Base-by-base conservation (phyloP, 148 eudicot species). In the Dysphania ambrosioides region DNA sequence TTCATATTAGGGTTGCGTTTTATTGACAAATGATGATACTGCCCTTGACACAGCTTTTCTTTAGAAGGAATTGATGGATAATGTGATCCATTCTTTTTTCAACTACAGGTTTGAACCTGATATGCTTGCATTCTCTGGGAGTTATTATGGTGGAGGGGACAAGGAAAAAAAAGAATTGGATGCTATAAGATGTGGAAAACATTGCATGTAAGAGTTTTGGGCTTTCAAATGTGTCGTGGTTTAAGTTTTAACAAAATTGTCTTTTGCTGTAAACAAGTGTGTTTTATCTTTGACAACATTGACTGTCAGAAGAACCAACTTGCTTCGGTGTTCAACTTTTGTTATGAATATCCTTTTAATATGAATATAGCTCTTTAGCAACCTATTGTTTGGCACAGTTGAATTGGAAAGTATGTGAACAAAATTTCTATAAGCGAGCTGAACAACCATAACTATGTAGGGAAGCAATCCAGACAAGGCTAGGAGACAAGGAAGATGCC, bases 41-140 rank as follows among this genome's bases (percentile, higher is more conserved):
- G 15, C 38, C 19, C 34, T 27, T 72, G 66, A 29, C n/a, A 36
- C 4, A 41, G 27, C 30, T 15, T 38, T 59, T 19, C 23, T n/a
- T n/a, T 23, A 36, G 16, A 56, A 72, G 59, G 8, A 64, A 11
- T 47, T 35, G 27, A 5, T 40, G 18, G 19, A 66, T 4, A 66
- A 53, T 64, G 42, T 73, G 32, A 71, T 77, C 67, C 59, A 13
- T 71, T 24, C 23, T 78, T 75, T 47, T 58, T 53, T 73, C 64
- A 73, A 34, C 60, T 79, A 68, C 93, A 96, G 99, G 92, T 96
- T 88, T 80, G 99, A 96, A 84, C 91, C 99, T 65, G 99, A 96
- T 83, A 96, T 96, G 99, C 97, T 96, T 81, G 99, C 99, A 82
- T 96, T 90, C 89, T 92, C 97, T 63, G 99, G 99, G 82, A 92